A percentile compares a stretch with the other conserved stretches of the same genome.
Evolutionary conservation across 345 rosid species (phyloP).

Genomic region (Reutealis trisperma): DNA sequence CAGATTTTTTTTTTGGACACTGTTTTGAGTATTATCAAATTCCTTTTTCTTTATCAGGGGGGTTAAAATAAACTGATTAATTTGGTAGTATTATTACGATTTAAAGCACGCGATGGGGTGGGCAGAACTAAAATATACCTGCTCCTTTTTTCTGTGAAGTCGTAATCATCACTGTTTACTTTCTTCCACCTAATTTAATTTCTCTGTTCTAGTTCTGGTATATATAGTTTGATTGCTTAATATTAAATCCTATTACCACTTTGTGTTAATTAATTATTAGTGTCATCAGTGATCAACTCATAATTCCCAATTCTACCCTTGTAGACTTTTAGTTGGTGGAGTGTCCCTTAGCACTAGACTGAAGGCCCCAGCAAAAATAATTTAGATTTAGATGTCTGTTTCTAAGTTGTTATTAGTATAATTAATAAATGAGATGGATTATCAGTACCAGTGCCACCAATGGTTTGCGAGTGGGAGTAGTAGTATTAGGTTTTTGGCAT

Average conservation of each 20-base stretch:
- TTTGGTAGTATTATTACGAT: background rate
- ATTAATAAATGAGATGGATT: background rate
- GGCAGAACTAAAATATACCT: constrained; percentile 9
- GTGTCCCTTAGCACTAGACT: constrained; percentile 35
- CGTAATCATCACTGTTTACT: constrained; percentile 37
- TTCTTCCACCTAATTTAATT: constrained; percentile 42
- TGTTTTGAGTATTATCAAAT: no score
- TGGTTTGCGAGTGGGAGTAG: constrained; percentile 1
- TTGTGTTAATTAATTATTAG: no score
- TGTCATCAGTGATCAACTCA: constrained; percentile 13
- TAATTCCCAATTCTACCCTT: constrained; percentile 42
- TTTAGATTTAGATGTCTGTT: no score
- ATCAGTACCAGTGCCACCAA: background rate
- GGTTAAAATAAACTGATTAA: no score
- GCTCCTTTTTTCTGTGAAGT: constrained; percentile 11
- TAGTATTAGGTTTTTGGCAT: background rate
- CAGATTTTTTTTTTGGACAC: no score
- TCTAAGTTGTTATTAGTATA: background rate
- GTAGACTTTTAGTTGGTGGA: background rate
- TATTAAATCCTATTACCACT: no score
- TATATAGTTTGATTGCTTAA: background rate
- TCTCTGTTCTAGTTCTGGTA: no score
- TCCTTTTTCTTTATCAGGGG: no score
- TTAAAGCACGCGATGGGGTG: constrained; percentile 12
- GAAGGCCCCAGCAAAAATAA: background rate